Evolutionary conservation across 2,329 filamentous ascomycete species (phyloP), one percentile per base, ranked within the genome.

Genomic region (Colletotrichum plurivorum): DNA sequence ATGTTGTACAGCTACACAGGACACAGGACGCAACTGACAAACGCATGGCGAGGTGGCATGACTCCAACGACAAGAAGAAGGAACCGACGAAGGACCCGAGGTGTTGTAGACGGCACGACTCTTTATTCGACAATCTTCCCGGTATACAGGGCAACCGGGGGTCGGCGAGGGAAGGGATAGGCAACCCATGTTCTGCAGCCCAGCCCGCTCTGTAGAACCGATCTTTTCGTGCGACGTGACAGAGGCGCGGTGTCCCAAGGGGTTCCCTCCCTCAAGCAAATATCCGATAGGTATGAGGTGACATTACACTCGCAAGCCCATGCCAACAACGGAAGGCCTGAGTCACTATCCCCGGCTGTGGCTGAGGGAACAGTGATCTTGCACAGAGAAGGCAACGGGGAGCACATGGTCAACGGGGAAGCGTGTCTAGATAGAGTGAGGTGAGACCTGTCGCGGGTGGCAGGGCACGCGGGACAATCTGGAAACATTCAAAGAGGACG

Each of bases 131-230:
- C 2, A 10, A 43, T 49, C 49, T 61, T 36, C 43, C 63, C 67
- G 62, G 63, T 69, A 69, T 48, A 39, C 62, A 60, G 51, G 63
- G 61, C 20, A 61, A 43, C 63, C 49, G 49, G 54, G 20, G 43
- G 7, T 15, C 22, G n/a, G 36, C n/a, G 5, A 13, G 41, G 31
- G 31, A 68, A 41, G 60, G 53, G 59, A 63, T 18, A 10, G 8
- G 18, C 2, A 36, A 9, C 10, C 31, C 8, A n/a, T 43, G 27
- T 52, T 36, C 36, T 7, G n/a, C 31, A 43, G 20, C 36, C 52
- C 10, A 12, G 39, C 3, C 15, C 59, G 48, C 31, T 27, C 16
- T 18, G 27, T 46, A 52, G 25, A 52, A 20, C 51, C 46, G n/a
- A 25, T 36, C 31, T 36, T 10, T 10, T 46, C 10, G 55, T 61